These are phyloP conservation scores for Phellopilus nigrolimitatus DNA, from an alignment of 1,284 basidiomycete genomes.

Conservation along the genomic window DNA sequence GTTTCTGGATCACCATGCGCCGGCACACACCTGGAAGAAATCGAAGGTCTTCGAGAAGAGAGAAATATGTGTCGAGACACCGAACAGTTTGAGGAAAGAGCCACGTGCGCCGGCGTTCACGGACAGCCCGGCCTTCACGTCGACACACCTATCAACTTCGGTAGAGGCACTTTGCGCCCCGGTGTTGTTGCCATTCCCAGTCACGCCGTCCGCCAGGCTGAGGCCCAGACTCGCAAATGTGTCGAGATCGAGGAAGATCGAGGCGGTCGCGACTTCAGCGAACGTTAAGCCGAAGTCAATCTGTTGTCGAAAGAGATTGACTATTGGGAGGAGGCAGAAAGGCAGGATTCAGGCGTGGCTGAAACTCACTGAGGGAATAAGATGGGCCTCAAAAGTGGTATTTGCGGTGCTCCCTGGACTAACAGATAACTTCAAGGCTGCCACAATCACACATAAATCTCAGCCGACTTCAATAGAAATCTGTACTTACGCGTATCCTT, in stretches of 20 bases:
- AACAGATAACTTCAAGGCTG: conserved; percentile 40
- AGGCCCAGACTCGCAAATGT: conserved; percentile 36
- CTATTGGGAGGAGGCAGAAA: neutral
- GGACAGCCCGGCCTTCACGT: conserved; percentile 9
- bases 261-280: conserved; percentile 33
- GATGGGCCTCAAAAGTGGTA: conserved; percentile 40
- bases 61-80: neutral
- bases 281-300: conserved; percentile 41
- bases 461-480: neutral
- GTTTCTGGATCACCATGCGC: neutral
- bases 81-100: conserved; percentile 11
- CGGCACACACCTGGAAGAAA: conserved; percentile 10
- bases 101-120: conserved; percentile 7
- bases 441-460: conserved; percentile 11
- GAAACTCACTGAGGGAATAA: conserved; percentile 38
- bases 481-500: conserved; percentile 35
- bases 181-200: conserved; percentile 6
- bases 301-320: conserved; percentile 7
- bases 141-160: conserved; percentile 11
- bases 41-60: conserved; percentile 13
- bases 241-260: conserved; percentile 43
- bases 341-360: no score
- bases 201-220: conserved; percentile 27
- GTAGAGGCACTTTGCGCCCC: neutral
- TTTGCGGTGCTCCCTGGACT: conserved; percentile 35